phyloP scores from a whole-genome alignment of 345 rosid genomes.

The Camelina laxa region DNA sequence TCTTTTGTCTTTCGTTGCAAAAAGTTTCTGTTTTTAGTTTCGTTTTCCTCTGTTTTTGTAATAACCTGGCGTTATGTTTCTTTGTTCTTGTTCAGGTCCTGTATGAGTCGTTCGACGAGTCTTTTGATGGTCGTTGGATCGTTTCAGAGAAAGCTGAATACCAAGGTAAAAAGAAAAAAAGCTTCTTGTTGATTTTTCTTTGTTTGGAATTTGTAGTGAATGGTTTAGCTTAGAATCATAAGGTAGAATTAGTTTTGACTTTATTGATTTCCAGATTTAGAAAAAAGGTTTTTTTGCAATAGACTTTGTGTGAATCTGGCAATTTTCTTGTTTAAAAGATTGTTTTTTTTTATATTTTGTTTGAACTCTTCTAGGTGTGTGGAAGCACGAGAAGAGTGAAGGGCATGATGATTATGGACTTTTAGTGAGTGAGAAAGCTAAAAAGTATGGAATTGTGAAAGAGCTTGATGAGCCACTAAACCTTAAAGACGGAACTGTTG shows the following conservation, averaged over 20 bases:
- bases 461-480: slow-evolving; percentile 56
- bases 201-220: not conserved
- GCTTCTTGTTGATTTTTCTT: not conserved
- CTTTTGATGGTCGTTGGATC: slow-evolving; percentile 75
- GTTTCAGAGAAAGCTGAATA: slow-evolving; percentile 68
- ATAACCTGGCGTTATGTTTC: not conserved
- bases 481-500: slow-evolving; percentile 68
- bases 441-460: slow-evolving; percentile 73
- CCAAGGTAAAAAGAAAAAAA: slow-evolving; percentile 51
- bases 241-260: not conserved
- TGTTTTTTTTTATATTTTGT: not conserved
- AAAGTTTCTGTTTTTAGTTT: slow-evolving; percentile 33
- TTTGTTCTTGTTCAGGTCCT: slow-evolving; percentile 55
- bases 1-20: no score
- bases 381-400: slow-evolving; percentile 74
- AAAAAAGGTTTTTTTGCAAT: not conserved
- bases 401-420: slow-evolving; percentile 85
- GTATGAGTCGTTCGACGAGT: slow-evolving; percentile 65
- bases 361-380: slow-evolving; percentile 53
- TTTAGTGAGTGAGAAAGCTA: slow-evolving; percentile 71
- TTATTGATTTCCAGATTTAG: slow-evolving; percentile 7
- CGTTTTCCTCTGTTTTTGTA: no score
- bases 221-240: not conserved
- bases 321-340: not conserved
- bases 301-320: not conserved